Conservation (phyloP, 306 rosid genomes). For the Purshia tridentata region DNA sequence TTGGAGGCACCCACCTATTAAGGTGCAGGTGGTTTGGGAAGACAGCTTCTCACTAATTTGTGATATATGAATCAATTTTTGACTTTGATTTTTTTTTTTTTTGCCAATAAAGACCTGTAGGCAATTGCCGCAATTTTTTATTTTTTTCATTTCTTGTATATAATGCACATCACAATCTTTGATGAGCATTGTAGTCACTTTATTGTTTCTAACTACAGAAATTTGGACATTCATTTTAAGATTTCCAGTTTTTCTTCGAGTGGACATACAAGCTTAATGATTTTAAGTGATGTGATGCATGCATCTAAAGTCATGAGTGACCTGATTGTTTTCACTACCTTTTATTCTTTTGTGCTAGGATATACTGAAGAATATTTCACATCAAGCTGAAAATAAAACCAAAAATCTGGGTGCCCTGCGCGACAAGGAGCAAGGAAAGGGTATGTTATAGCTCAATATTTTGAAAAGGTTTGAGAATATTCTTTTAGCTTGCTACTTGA, state of each 20-base stretch:
- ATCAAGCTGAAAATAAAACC: constrained; percentile 43
- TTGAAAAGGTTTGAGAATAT: constrained; percentile 7
- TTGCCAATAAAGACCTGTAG: not conserved
- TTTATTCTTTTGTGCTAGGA: constrained; percentile 54
- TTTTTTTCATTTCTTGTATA: not conserved
- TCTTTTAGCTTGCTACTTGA: constrained; percentile 12
- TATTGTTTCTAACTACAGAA: not conserved
- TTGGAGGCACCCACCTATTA: not conserved
- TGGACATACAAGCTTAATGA: not conserved
- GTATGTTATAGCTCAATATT: constrained; percentile 28
- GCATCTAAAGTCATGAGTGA: constrained; percentile 19
- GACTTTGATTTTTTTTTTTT: not conserved
- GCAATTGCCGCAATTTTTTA: not conserved
- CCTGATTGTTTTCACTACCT: constrained; percentile 24
- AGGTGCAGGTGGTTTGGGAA: not conserved
- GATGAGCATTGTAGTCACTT: not conserved
- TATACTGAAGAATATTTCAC: constrained; percentile 44
- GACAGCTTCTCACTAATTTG: not conserved
- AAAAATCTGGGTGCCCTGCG: constrained; percentile 14
- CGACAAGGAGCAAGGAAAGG: constrained; percentile 40
- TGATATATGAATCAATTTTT: not conserved
- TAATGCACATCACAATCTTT: not conserved
- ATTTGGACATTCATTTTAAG: not conserved
- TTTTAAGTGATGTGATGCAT: constrained; percentile 8
- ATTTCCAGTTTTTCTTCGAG: not conserved